phyloP scores from a whole-genome alignment of 768 basidiomycete genomes.

The Cystobasidiopsis lactophilus region DNA sequence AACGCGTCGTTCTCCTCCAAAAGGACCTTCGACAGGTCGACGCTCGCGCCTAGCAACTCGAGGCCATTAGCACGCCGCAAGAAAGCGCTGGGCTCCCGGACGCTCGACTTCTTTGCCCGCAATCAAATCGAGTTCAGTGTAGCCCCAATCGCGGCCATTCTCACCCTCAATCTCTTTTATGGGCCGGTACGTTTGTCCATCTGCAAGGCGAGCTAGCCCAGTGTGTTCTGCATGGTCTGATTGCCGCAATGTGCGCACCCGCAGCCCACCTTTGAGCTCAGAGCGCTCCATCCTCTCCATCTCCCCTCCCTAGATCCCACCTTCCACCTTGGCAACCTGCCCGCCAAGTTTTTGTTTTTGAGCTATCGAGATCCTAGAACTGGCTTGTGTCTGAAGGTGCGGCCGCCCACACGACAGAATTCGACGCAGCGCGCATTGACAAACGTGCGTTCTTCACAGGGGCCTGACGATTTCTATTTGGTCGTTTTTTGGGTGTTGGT shows the following conservation, averaged over 20 bases:
- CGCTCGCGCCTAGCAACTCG: too few relatives aligned
- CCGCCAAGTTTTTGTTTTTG: slow-evolving; percentile 1
- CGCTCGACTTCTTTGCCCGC: not conserved
- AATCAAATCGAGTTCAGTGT: not conserved
- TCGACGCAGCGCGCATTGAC: not conserved
- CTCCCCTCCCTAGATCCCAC: not conserved
- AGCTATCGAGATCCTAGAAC: slow-evolving; percentile 2
- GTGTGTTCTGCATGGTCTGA: too few relatives aligned
- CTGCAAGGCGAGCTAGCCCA: too few relatives aligned
- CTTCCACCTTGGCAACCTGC: not conserved
- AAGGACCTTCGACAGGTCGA: too few relatives aligned
- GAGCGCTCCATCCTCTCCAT: not conserved
- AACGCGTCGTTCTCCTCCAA: too few relatives aligned
- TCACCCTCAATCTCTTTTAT: not conserved
- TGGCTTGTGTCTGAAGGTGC: slow-evolving; percentile 1
- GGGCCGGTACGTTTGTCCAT: too few relatives aligned
- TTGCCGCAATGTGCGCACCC: too few relatives aligned
- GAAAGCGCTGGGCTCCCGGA: too few relatives aligned
- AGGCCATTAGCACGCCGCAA: too few relatives aligned
- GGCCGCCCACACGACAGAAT: not conserved
- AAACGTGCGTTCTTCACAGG: not conserved
- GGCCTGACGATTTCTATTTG: slow-evolving; percentile 43
- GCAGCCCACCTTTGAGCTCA: not conserved
- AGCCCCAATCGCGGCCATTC: slow-evolving; percentile 2
- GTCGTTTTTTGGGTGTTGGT: slow-evolving; percentile 58